A percentile compares a stretch with the other conserved stretches of the same genome.
These are phyloP conservation scores for Leersia perrieri DNA, from an alignment of 176 grass and related monocot species.

Conservation along the genomic window DNA sequence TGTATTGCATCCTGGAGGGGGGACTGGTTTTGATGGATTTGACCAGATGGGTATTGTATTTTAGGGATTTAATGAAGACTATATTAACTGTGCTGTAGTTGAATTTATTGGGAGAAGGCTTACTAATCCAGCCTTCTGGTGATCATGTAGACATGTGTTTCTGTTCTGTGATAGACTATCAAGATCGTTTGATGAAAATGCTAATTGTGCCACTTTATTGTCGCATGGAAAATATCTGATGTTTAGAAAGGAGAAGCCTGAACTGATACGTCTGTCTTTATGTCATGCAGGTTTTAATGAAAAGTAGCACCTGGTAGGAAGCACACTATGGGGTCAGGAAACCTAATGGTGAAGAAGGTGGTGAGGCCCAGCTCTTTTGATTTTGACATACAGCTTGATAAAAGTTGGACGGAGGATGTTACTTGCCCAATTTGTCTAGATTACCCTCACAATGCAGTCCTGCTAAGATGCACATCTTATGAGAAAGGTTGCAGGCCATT, in stretches of 20 bases:
- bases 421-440: conserved; percentile 93
- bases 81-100: background rate
- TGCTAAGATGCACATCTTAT: conserved; percentile 73
- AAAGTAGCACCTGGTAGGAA: background rate
- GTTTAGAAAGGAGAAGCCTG: background rate
- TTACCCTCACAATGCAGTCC: conserved; percentile 83
- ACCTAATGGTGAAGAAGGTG: conserved; percentile 44
- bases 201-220: background rate
- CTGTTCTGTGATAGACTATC: background rate
- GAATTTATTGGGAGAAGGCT: background rate
- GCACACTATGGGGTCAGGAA: conserved; percentile 45
- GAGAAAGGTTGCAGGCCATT: conserved; percentile 91
- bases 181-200: background rate
- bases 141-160: background rate
- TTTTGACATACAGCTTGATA: conserved; percentile 55
- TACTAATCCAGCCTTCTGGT: background rate
- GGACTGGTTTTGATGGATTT: background rate
- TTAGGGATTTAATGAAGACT: background rate
- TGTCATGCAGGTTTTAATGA: conserved; percentile 40
- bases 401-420: conserved; percentile 70
- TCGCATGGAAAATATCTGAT: background rate
- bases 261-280: conserved; percentile 15
- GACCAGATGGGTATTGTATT: background rate
- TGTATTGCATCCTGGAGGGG: background rate
- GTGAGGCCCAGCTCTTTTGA: conserved; percentile 48